Base-by-base conservation (phyloP, 2,329 filamentous ascomycete genomes). In the Macrophomina tecta region DNA sequence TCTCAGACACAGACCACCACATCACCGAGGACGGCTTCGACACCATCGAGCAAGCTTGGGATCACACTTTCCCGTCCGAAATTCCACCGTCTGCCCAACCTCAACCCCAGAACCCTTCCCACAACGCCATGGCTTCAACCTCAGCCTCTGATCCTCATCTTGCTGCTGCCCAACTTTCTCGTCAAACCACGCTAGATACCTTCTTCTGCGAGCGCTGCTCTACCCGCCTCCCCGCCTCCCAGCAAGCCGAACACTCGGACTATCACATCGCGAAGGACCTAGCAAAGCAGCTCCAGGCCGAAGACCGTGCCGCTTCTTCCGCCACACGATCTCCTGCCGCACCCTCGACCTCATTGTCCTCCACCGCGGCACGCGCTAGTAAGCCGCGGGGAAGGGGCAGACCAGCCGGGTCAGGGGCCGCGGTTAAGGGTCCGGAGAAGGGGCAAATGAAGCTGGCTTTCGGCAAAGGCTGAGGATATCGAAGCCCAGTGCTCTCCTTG, bases 201-300 rank as follows among this genome's bases (percentile, higher is more conserved):
- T 85, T 82, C 70, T 80, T 81, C 66, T 97, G 93, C 77, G 75
- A 82, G 60, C 87, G 87, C 69, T 97, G 93, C 77, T 84, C 85
- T 68, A 84, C 85, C 72, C 75, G 77, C n/a, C 82, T 95, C 40
- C 82, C 84, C 12, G 81, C 83, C 46, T 75, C 82, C 32, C 86
- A 90, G 66, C 85, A 86, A 71, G 86, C 89, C 70, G 94, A 91
- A 79, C 95, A 99, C 77, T 84, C 90, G 64, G 95, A 99, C 77
- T 98, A 94, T 90, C 95, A 99, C 80, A 90, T 97, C 79, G 95
- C 95, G 53, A 92, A 91, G 79, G 91, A 94, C 72, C 84, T 99
- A 36, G 90, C 94, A 70, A 85, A 89, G 67, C 84, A 90, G 70
- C 75, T 80, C 69, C 72, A 74, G 5, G 71, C 75, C 7, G 72